phyloP scores from a whole-genome alignment of 2,329 filamentous ascomycete species.

The Sporothrix phasma region DNA sequence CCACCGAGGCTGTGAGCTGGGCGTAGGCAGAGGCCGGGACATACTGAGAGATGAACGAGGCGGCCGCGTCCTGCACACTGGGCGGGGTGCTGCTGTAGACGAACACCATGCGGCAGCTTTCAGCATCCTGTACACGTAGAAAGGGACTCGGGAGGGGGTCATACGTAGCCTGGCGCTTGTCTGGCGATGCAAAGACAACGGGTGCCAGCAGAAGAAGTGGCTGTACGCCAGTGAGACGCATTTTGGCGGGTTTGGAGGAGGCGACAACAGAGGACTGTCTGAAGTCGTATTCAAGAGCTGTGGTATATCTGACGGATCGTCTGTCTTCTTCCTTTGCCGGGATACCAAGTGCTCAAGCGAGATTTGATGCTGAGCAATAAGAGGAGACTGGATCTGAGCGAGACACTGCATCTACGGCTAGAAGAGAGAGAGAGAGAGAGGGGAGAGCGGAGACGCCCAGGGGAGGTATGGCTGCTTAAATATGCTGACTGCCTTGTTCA shows the following conservation, averaged over 20 bases:
- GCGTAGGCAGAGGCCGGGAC: slow-evolving; percentile 23
- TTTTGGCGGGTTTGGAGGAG: background rate
- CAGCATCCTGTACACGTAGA: background rate
- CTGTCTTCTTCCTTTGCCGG: no score
- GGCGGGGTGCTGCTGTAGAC: background rate
- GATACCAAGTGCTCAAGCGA: background rate
- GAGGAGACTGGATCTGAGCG: no score
- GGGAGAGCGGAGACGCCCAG: background rate
- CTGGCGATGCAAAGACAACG: background rate
- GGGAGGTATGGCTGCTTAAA: background rate
- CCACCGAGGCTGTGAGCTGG: slow-evolving; percentile 21
- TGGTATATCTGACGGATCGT: no score
- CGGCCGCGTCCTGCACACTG: slow-evolving; percentile 22
- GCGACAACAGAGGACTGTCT: no score
- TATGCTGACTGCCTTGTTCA: background rate
- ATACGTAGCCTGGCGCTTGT: background rate
- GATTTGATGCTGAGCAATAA: background rate
- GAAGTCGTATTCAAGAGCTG: background rate
- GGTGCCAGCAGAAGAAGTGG: background rate
- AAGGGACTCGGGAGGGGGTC: background rate
- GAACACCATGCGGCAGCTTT: background rate
- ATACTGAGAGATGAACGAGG: slow-evolving; percentile 24
- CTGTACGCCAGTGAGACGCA: background rate
- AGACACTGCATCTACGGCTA: background rate
- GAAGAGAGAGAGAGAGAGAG: background rate